Evolutionary conservation across 257 asterid species (phyloP).

Genomic region (Salvia splendens): DNA sequence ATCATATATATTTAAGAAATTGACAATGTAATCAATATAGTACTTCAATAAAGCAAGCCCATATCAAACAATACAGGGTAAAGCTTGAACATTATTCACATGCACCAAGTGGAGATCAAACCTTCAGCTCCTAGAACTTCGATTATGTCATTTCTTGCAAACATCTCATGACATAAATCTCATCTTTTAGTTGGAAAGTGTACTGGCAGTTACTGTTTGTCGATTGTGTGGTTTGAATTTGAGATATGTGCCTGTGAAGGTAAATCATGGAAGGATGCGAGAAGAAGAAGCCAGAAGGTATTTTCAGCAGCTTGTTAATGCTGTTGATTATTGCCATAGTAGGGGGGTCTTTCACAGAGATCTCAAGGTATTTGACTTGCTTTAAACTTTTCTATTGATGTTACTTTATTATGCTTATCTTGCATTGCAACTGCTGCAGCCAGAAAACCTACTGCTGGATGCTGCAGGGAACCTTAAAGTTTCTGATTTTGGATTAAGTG

Average conservation of each 20-base stretch:
- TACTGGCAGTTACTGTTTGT: constrained; percentile 3
- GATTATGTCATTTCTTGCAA: neutral
- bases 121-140: neutral
- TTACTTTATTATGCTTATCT: constrained; percentile 10
- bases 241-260: constrained; percentile 42
- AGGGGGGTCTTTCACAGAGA: constrained; percentile 95
- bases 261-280: constrained; percentile 86
- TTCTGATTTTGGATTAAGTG: constrained; percentile 95
- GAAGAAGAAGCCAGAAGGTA: constrained; percentile 87
- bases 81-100: neutral
- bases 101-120: neutral
- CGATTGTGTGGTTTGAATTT: constrained; percentile 28
- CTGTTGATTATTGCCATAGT: constrained; percentile 96
- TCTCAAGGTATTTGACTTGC: constrained; percentile 56
- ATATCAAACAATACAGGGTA: neutral
- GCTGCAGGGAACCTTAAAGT: constrained; percentile 85
- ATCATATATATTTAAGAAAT: neutral
- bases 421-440: constrained; percentile 50
- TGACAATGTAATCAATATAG: neutral
- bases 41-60: neutral
- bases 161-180: neutral
- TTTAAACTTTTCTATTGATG: neutral
- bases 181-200: neutral
- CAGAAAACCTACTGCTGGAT: constrained; percentile 84
- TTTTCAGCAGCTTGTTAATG: constrained; percentile 87